Conservation (phyloP, 352 stramenopile genomes). For the Phytopythium montanum region DNA sequence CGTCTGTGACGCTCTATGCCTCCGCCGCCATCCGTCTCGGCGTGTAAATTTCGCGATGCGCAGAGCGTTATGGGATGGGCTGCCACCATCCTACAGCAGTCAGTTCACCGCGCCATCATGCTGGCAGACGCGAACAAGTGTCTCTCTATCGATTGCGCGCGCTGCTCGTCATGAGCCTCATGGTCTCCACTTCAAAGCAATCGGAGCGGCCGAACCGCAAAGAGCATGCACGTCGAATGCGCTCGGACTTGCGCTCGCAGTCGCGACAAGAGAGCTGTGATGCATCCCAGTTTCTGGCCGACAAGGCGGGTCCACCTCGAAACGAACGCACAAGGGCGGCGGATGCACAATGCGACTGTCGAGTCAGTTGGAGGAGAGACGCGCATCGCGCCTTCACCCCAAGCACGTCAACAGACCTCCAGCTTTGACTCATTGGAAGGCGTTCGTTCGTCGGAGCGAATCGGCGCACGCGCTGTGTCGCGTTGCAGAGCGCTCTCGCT, state of each 20-base stretch:
- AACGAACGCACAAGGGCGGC: not conserved
- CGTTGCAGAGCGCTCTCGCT: too few species aligned
- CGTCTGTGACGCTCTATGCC: not conserved
- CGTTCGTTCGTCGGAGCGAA: too few species aligned
- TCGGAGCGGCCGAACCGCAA: not conserved
- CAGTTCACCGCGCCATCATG: not conserved
- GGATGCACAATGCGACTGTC: not conserved
- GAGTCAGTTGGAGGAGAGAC: not conserved
- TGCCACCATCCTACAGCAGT: not conserved
- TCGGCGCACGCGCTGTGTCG: too few species aligned
- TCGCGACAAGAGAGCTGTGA: not conserved
- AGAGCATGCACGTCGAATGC: not conserved
- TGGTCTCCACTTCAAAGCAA: not conserved
- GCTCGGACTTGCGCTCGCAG: not conserved
- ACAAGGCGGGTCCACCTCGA: not conserved
- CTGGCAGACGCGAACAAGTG: too few species aligned
- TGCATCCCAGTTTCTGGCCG: not conserved
- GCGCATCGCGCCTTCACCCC: not conserved
- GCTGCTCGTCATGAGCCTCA: too few species aligned
- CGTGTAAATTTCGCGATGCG: not conserved
- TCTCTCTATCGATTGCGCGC: not conserved
- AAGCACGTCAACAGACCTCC: not conserved
- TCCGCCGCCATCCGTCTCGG: not conserved
- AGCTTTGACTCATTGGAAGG: too few species aligned
- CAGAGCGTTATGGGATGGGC: not conserved